Evolutionary conservation across 441 rosid genomes (phyloP).

Genomic region (Manihot esculenta): DNA sequence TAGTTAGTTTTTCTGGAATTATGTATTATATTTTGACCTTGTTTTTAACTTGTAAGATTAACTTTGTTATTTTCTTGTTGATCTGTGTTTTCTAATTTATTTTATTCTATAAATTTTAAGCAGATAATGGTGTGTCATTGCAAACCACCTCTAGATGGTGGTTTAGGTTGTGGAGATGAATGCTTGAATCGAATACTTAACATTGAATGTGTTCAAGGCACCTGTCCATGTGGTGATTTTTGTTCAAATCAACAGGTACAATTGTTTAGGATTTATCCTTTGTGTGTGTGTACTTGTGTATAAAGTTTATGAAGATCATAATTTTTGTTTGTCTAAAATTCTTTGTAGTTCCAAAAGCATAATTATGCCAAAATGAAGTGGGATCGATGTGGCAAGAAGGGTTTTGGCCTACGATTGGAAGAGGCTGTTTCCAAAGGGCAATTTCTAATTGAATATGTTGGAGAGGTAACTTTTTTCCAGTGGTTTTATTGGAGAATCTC

Average conservation of each 20-base stretch:
- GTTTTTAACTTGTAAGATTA: conserved; percentile 5
- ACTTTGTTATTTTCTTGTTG: conserved; percentile 10
- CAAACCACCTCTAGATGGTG: conserved; percentile 56
- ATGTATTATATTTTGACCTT: background rate
- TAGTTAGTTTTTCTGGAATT: conserved; percentile 1
- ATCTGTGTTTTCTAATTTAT: background rate
- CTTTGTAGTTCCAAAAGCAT: conserved; percentile 82
- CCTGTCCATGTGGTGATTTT: conserved; percentile 86
- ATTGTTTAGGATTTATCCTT: conserved; percentile 9
- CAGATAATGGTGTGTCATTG: conserved; percentile 99
- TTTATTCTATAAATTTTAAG: conserved; percentile 18
- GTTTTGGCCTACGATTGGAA: conserved; percentile 81
- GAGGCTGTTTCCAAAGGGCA: conserved; percentile 71
- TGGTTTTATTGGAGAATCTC: conserved; percentile 10
- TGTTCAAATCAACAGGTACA: conserved; percentile 95
- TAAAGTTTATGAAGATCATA: background rate
- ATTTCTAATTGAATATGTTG: conserved; percentile 95
- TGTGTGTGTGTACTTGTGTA: too few species aligned
- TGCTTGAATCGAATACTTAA: conserved; percentile 95
- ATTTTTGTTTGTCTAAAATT: conserved; percentile 23
- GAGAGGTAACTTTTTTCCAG: conserved; percentile 66
- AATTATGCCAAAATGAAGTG: conserved; percentile 75
- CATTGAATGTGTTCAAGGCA: conserved; percentile 91
- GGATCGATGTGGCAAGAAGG: conserved; percentile 88
- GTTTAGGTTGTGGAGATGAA: conserved; percentile 86